Conservation (phyloP, 345 rosid genomes). For the Alliaria petiolata region DNA sequence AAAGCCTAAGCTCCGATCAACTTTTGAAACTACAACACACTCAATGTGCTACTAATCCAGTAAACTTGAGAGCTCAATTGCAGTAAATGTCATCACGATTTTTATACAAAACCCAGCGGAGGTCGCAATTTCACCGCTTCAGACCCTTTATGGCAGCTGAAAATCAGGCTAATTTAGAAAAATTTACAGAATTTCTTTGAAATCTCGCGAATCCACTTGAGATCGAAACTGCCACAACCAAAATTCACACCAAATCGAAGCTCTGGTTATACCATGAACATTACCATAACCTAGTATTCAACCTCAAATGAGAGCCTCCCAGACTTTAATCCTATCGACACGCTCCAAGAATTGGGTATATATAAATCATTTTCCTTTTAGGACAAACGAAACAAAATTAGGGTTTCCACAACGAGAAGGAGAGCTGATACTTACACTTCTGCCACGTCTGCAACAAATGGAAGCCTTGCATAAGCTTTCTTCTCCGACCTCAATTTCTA, state of each 20-base stretch:
- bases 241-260: conserved; percentile 12
- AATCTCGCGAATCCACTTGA: conserved; percentile 14
- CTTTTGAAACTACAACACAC: neutral
- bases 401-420: conserved; percentile 38
- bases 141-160: neutral
- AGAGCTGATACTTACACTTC: conserved; percentile 36
- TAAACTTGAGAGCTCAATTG: neutral
- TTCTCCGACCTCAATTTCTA: conserved; percentile 22
- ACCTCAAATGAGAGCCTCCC: neutral
- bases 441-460: conserved; percentile 15
- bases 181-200: neutral
- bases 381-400: conserved; percentile 7
- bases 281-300: neutral
- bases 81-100: neutral
- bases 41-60: neutral
- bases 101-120: neutral
- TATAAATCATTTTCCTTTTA: neutral
- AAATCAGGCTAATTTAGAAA: neutral
- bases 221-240: conserved; percentile 29
- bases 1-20: neutral
- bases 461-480: conserved; percentile 34
- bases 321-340: neutral
- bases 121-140: neutral
- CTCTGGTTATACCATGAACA: neutral
- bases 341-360: neutral